These are phyloP conservation scores for Candida anglica DNA, from an alignment of 805 yeast genomes.

Conservation along the genomic window DNA sequence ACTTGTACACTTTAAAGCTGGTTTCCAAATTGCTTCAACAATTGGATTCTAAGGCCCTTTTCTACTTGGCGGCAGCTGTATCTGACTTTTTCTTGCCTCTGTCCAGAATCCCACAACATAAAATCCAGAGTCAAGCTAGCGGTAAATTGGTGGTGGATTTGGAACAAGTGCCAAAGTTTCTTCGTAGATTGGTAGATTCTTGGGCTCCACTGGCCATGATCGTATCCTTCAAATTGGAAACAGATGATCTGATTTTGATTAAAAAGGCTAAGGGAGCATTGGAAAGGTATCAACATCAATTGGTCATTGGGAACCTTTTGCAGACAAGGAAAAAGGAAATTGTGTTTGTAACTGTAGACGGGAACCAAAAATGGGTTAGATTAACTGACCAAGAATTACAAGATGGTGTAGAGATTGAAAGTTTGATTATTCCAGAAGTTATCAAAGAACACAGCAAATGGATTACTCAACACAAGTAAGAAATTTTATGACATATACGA, in stretches of 20 bases:
- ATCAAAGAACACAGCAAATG: conserved; percentile 59
- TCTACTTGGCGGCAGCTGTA: conserved; percentile 95
- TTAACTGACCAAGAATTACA: conserved; percentile 40
- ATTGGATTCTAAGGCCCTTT: conserved; percentile 57
- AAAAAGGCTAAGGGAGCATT: conserved; percentile 77
- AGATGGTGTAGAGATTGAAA: conserved; percentile 63
- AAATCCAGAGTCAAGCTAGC: conserved; percentile 79
- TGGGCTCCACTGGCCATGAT: conserved; percentile 98
- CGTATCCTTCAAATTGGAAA: conserved; percentile 89
- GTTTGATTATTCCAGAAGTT: conserved; percentile 75
- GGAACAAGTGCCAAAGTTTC: conserved; percentile 95
- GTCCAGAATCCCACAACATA: conserved; percentile 85
- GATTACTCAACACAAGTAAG: conserved; percentile 33
- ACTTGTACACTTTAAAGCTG: conserved; percentile 74
- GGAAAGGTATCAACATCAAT: conserved; percentile 82
- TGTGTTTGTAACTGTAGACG: conserved; percentile 65
- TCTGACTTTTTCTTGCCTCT: conserved; percentile 92
- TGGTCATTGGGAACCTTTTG: conserved; percentile 89
- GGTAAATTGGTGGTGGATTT: conserved; percentile 80
- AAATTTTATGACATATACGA: no score
- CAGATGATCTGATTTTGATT: conserved; percentile 69
- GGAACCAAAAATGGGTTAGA: conserved; percentile 45
- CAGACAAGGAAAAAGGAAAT: conserved; percentile 88
- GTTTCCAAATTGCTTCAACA: conserved; percentile 58
- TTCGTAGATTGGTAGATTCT: conserved; percentile 78